Conservation (phyloP, 306 rosid genomes). For the Acacia crassicarpa region DNA sequence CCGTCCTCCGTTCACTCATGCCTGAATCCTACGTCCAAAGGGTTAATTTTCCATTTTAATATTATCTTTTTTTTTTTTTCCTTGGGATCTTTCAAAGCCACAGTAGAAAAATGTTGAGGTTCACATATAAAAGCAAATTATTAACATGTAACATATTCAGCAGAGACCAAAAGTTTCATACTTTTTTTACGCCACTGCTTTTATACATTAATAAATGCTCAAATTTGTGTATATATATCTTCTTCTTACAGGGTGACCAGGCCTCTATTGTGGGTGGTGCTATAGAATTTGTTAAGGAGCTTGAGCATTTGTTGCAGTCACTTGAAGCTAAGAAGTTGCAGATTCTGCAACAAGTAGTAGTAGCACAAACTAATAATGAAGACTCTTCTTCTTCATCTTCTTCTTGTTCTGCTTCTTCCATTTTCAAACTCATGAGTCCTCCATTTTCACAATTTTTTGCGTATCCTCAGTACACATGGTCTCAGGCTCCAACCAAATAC, state of each 20-base stretch:
- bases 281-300: conserved; percentile 84
- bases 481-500: conserved; percentile 60
- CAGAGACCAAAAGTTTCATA: conserved; percentile 3
- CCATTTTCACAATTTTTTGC: conserved; percentile 65
- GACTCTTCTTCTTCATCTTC: conserved; percentile 10
- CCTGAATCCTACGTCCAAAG: conserved; percentile 88
- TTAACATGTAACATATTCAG: conserved; percentile 25
- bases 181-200: conserved; percentile 4
- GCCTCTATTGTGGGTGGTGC: conserved; percentile 98
- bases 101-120: background rate
- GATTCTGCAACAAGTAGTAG: conserved; percentile 37
- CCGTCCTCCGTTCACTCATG: conserved; percentile 85
- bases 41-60: conserved; percentile 48
- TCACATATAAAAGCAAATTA: conserved; percentile 12
- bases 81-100: conserved; percentile 2
- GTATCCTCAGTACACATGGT: conserved; percentile 66
- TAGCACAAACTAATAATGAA: conserved; percentile 37
- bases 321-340: conserved; percentile 80
- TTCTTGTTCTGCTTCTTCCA: background rate
- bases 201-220: background rate
- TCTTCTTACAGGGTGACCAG: conserved; percentile 76
- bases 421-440: conserved; percentile 36
- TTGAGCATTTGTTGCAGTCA: conserved; percentile 70
- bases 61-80: background rate
- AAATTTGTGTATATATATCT: background rate